Evolutionary conservation across 768 basidiomycete genomes (phyloP), one percentile per base, ranked within the genome.

Genomic region (Podaxis sp.): DNA sequence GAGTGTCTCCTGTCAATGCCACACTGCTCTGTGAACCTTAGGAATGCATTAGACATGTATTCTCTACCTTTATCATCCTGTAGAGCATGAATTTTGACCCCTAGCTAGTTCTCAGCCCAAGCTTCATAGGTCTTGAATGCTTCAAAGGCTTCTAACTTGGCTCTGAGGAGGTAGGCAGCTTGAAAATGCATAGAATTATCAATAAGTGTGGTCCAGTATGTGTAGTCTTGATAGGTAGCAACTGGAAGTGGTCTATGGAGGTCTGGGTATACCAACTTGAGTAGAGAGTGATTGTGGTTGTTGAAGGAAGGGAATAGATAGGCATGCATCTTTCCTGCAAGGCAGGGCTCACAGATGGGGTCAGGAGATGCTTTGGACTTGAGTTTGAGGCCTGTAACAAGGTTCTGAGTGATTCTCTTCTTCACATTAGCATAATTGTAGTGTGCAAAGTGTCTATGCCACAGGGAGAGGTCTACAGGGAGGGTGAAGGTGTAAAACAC

Each of bases 171-270:
- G 27, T 25, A 38, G 7, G 59, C 53, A 3, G 36, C 61, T 48
- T 50, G 28, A 18, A 47, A 59, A 14, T n/a, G 23, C 3, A 52
- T 53, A 27, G 47, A 40, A 40, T 64, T 40, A 28, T 64, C 55
- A 36, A 61, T 64, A 47, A 64, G 61, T 9, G 40, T 53, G 27
- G 61, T 59, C 60, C 63, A 64, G 50, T 64, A 64, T 9, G 27
- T 35, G 28, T 28, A 28, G 6, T 1, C 28, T 28, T 28, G 28
- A 7, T 28, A 1, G 28, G 6, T 28, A 28, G 28, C 7, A 1
- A 1, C 28, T 28, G 28, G 28, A 6, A 28, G 28, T 0, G 1
- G 28, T 28, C 28, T 6, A 40, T 40, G 38, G 0, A 40, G 38
- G 13, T 40, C 38, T 40, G 38, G 16, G 14, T 40, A 14, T 14